Percentiles rank a stretch among this genome's conserved stretches.
Evolutionary conservation across 2,329 filamentous ascomycete genomes (phyloP).

Genomic region (Fusarium praegraminearum): DNA sequence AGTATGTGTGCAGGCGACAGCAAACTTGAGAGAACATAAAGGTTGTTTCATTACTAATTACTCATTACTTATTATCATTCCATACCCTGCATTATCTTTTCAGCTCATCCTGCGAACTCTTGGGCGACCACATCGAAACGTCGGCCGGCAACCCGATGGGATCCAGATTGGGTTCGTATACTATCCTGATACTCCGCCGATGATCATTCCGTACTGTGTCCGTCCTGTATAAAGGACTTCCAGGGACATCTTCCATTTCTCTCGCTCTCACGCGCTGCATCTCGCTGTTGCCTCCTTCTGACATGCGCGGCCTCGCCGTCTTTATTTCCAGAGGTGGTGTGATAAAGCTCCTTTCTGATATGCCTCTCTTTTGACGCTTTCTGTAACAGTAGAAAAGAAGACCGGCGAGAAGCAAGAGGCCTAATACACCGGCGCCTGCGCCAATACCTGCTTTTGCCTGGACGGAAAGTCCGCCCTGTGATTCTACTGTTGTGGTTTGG

Average conservation of each 20-base stretch:
- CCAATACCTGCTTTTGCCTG: conserved; percentile 2
- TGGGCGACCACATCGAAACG: not conserved
- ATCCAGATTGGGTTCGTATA: conserved; percentile 1
- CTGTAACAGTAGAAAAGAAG: conserved; percentile 1
- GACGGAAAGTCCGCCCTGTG: not conserved
- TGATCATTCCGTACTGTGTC: not conserved
- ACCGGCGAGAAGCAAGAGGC: not conserved
- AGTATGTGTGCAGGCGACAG: not conserved
- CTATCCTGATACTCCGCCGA: not conserved
- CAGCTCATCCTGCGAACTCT: not conserved
- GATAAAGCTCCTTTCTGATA: not conserved
- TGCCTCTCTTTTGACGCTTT: not conserved
- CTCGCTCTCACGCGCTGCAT: not conserved
- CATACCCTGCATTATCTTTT: not conserved
- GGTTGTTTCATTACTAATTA: conserved; percentile 1
- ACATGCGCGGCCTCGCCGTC: rapidly evolving
- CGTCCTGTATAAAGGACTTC: not conserved
- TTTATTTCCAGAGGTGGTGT: not conserved
- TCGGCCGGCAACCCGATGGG: conserved; percentile 12
- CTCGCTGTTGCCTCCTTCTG: not conserved
- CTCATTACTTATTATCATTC: not conserved
- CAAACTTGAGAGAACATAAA: not conserved
- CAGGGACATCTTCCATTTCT: not conserved
- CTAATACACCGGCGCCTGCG: not conserved
- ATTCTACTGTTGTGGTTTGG: not conserved